Evolutionary conservation across 2,329 filamentous ascomycete genomes (phyloP), one percentile per base, ranked within the genome.

Genomic region (Ceratocystis eucalypticola): DNA sequence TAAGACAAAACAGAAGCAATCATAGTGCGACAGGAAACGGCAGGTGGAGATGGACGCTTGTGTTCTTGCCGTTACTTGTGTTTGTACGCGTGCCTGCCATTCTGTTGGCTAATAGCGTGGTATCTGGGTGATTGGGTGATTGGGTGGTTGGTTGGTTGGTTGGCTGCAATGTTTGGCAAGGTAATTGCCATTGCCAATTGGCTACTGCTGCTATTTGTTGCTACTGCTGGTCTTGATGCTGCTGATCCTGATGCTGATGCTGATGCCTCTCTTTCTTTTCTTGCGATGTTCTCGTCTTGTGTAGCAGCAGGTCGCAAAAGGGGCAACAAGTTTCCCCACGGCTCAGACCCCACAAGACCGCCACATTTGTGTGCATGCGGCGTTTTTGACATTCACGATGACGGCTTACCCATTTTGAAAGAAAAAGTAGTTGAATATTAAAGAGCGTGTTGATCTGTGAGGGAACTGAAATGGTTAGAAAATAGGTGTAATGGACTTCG

Each of bases 401-500:
- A 8, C 33, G 30, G 15, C 55, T 59, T 59, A 59, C 55, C 55
- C 55, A 59, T 59, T 59, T 30, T 59, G 55, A 59, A 30, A 59
- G 17, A 30, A 59, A 17, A 59, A 15, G 25, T 37, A 15, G 37
- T 48, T 45, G 61, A 37, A 59, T 59, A 37, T 59, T 59, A 59
- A 59, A 59, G 55, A 59, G 55, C 28, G 55, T 33, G 17, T 59
- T 30, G 12, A 37, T 59, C 55, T 59, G n/a, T 33, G 22, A 7
- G 25, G 15, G 10, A n/a, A 8, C 15, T 28, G 8, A 7, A 7
- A 15, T 4, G 15, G 55, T 59, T 59, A 59, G 55, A 59, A n/a
- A 28, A 37, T 5, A 1, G 10, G 20, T 48, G 62, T 22, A 25
- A 22, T 44, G 62, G 62, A 20, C 22, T 53, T 61, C 12, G 45